Evolutionary conservation across 2,329 filamentous ascomycete genomes (phyloP).

Genomic region (Fusarium nelsonii): DNA sequence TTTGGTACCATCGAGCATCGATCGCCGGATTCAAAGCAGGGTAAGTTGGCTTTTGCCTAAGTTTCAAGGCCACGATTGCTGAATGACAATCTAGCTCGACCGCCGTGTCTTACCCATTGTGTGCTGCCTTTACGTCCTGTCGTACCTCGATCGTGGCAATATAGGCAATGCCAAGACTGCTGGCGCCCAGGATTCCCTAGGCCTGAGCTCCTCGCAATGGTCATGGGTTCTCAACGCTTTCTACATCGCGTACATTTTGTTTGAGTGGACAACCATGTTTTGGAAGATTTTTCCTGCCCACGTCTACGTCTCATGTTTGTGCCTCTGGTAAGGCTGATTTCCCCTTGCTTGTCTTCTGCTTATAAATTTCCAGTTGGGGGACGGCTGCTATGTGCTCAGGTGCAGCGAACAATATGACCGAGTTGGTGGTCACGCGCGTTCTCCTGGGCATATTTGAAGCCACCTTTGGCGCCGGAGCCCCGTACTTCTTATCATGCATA

Average conservation of each 20-base stretch:
- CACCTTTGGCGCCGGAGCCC: conserved; percentile 36
- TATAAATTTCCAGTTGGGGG: conserved; percentile 14
- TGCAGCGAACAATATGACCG: conserved; percentile 4
- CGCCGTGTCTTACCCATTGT: conserved; percentile 32
- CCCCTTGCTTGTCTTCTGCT: accelerated
- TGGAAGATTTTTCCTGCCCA: conserved; percentile 40
- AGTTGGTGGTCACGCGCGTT: conserved; percentile 19
- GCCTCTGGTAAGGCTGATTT: conserved; percentile 19
- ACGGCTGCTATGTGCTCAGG: conserved; percentile 39
- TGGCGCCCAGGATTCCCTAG: conserved; percentile 27
- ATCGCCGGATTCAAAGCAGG: not conserved
- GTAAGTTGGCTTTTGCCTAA: not conserved
- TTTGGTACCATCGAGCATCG: not conserved
- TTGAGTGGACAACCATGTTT: conserved; percentile 41
- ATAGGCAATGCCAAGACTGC: conserved; percentile 43
- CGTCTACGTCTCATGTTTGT: conserved; percentile 27
- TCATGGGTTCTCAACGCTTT: conserved; percentile 42
- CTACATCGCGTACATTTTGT: conserved; percentile 35
- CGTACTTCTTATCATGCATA: conserved; percentile 31
- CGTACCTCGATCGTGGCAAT: conserved; percentile 41
- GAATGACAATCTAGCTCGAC: conserved; percentile 7
- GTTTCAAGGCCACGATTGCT: accelerated
- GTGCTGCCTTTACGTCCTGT: conserved; percentile 40
- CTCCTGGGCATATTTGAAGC: conserved; percentile 37
- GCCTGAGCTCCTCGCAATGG: conserved; percentile 26